Evolutionary conservation across 768 basidiomycete species (phyloP), one percentile per base, ranked within the genome.

Genomic region (Suillus ampliporus): DNA sequence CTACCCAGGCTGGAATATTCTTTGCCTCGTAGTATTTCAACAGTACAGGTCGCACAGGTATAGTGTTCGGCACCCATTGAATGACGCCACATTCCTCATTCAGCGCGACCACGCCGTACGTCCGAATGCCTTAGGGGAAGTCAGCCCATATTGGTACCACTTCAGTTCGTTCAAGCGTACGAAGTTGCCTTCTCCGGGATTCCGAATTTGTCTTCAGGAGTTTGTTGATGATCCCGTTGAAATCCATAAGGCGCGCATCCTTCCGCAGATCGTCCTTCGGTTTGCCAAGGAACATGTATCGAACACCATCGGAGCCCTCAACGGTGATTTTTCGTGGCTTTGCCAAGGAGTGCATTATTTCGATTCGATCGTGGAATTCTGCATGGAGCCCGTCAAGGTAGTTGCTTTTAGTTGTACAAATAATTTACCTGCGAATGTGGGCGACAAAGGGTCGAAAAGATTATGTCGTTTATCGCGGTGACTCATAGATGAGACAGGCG

Each of bases 61-160:
- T 82, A 1, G 96, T 97, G 72, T 99, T 91, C 0, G 91, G 92
- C 4, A 99, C 97, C 97, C 97, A 99, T 86, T 99, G 94, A 61
- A 99, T 94, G 54, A 99, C 87, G 0, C 97, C 97, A 70, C 96
- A 98, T 67, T 97, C 95, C 68, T 99, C 97, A 71, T 97, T 98
- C 65, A 99, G 82, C 6, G 96, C 94, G 31, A 97, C 90, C n/a
- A 99, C 95, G n/a, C 95, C 93, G 71, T 99, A 99, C 3, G 97
- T 99, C 28, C 97, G 88, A 62, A 99, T 94, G 72, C 91, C 97
- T 67, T 61, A 19, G 19, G 38, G 47, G 28, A 54, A 14, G 17
- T n/a, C 4, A 44, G 46, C 31, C 40, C 7, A 35, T n/a, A n/a
- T n/a, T n/a, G n/a, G 31, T 44, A 10, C 15, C 43, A 17, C 8